These are phyloP conservation scores for Lactarius indigo DNA, from an alignment of 768 basidiomycete species.

Conservation along the genomic window DNA sequence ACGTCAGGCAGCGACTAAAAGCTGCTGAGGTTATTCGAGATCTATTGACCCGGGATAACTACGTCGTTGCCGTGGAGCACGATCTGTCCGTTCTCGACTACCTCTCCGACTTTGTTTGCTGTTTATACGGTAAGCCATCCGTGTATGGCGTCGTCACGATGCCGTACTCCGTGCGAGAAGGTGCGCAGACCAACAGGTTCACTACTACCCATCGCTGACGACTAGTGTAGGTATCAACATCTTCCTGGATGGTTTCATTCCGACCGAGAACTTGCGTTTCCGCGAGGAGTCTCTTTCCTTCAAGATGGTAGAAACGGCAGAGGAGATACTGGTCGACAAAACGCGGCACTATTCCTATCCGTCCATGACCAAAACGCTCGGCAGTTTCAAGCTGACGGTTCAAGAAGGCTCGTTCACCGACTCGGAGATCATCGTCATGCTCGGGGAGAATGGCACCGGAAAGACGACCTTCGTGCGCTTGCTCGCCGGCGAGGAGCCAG, in stretches of 20 bases:
- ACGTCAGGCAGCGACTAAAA: conserved; percentile 91
- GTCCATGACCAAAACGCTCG: conserved; percentile 94
- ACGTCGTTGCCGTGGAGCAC: conserved; percentile 98
- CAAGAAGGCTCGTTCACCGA: conserved; percentile 92
- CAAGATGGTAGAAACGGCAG: conserved; percentile 96
- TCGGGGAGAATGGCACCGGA: conserved; percentile 98
- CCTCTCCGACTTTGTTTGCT: conserved; percentile 97
- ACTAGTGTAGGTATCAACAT: conserved; percentile 84
- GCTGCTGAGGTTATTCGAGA: conserved; percentile 94
- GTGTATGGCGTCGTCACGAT: conserved; percentile 99
- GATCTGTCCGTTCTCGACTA: conserved; percentile 98
- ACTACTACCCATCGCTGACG: conserved; percentile 3
- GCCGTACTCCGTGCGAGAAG: conserved; percentile 98
- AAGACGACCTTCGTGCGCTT: conserved; percentile 98
- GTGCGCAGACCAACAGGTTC: conserved; percentile 38
- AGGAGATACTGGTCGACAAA: conserved; percentile 83
- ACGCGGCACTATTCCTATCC: conserved; percentile 91
- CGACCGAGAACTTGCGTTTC: conserved; percentile 98
- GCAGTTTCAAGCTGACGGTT: conserved; percentile 92
- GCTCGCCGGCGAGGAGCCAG: conserved; percentile 90
- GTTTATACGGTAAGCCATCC: conserved; percentile 94
- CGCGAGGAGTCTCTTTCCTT: conserved; percentile 93
- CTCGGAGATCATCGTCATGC: conserved; percentile 98
- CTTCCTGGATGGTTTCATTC: conserved; percentile 98
- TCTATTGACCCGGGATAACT: conserved; percentile 76